These are phyloP conservation scores for Coccomyxa sp. DNA, from an alignment of 139 green algal genomes.

Conservation along the genomic window DNA sequence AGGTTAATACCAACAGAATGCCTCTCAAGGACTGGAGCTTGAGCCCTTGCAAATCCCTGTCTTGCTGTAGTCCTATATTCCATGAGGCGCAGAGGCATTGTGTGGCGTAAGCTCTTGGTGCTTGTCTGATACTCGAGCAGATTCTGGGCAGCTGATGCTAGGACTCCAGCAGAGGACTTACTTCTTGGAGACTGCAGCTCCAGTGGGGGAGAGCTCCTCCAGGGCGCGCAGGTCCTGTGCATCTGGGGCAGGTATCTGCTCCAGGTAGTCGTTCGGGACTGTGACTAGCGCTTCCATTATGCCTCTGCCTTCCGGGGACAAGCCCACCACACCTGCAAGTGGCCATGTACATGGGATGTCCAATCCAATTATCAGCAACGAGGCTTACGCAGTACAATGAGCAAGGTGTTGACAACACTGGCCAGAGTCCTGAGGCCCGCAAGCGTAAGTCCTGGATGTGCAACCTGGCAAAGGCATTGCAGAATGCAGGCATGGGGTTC, in stretches of 20 bases:
- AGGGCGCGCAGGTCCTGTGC: neutral
- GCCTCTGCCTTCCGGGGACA: neutral
- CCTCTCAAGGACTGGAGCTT: neutral
- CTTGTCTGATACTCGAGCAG: too few species aligned
- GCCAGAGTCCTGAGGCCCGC: too few species aligned
- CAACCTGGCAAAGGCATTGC: too few species aligned
- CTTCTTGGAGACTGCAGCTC: neutral
- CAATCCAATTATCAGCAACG: neutral
- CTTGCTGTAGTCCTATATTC: neutral
- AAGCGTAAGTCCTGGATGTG: too few species aligned
- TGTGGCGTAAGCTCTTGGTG: too few species aligned
- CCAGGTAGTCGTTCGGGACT: neutral
- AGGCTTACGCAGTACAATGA: too few species aligned
- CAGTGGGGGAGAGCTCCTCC: neutral
- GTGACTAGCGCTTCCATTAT: neutral
- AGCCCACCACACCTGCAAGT: neutral
- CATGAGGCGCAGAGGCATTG: neutral
- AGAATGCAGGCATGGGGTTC: too few species aligned
- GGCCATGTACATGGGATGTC: neutral
- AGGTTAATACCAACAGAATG: neutral
- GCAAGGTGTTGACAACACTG: too few species aligned
- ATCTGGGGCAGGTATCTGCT: neutral
- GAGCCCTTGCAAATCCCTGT: neutral
- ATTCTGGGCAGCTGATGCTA: neutral
- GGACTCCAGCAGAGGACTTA: neutral